A percentile compares a stretch with the other conserved stretches of the same genome.
These are phyloP conservation scores for Knoxdaviesia proteae DNA, from an alignment of 2,329 filamentous ascomycete genomes.

Conservation along the genomic window DNA sequence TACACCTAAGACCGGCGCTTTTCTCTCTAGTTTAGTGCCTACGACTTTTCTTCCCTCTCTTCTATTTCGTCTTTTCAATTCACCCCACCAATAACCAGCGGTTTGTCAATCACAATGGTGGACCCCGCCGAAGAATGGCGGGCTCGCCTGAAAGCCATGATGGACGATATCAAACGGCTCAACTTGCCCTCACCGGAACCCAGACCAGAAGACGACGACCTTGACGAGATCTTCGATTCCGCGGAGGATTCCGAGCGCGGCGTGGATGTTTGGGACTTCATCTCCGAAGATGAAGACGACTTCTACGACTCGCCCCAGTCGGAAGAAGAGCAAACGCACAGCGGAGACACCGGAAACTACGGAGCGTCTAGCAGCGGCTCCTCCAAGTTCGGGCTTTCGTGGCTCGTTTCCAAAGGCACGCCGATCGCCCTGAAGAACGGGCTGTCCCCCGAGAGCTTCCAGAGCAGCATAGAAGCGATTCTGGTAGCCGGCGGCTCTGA, in stretches of 20 bases:
- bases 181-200: conserved; percentile 21
- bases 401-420: conserved; percentile 52
- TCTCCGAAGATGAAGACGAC: conserved; percentile 51
- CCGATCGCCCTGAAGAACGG: conserved; percentile 46
- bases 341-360: conserved; percentile 11
- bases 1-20: too few species aligned
- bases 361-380: conserved; percentile 9
- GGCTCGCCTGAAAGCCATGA: conserved; percentile 69
- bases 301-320: conserved; percentile 13
- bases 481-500: conserved; percentile 48
- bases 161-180: conserved; percentile 58
- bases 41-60: too few species aligned
- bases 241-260: conserved; percentile 40
- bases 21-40: too few species aligned
- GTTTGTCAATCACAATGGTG: too few species aligned
- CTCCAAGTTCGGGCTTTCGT: conserved; percentile 34
- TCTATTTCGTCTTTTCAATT: too few species aligned
- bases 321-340: conserved; percentile 11
- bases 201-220: conserved; percentile 23
- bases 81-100: too few species aligned
- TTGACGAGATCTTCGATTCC: conserved; percentile 34
- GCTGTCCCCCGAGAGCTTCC: conserved; percentile 47
- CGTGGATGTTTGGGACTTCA: conserved; percentile 74
- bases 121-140: conserved; percentile 41
- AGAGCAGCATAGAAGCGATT: conserved; percentile 56